A percentile compares a stretch with the other conserved stretches of the same genome.
Conservation (phyloP, 352 stramenopile species). For the Phytophthora foliorum region DNA sequence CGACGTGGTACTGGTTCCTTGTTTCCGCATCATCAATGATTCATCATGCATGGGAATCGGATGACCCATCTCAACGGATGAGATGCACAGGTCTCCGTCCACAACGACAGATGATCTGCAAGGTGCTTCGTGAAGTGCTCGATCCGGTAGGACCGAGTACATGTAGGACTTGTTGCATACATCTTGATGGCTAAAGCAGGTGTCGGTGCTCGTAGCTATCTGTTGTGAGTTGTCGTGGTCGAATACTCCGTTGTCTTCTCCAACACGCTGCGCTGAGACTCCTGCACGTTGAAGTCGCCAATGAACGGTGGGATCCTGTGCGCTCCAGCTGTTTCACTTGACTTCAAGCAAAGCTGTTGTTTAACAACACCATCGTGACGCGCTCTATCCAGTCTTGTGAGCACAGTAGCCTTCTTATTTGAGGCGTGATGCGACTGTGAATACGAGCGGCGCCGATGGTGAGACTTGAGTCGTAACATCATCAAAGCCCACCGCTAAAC, state of each 20-base stretch:
- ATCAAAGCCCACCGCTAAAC: constrained; percentile 15
- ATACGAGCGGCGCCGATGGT: constrained; percentile 18
- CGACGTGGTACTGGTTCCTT: constrained; percentile 12
- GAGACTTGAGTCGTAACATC: constrained; percentile 28
- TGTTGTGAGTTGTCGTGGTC: background rate
- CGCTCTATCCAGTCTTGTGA: background rate
- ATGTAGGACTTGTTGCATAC: background rate
- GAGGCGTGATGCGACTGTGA: too few species aligned
- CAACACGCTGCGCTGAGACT: background rate
- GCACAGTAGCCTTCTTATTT: background rate
- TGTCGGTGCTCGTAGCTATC: background rate
- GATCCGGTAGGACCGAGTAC: background rate
- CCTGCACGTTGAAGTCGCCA: constrained; percentile 11
- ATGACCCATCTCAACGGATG: constrained; percentile 17
- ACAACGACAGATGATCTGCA: background rate
- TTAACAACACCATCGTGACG: constrained; percentile 23
- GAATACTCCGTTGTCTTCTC: background rate
- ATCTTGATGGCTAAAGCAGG: background rate
- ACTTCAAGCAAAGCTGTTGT: background rate
- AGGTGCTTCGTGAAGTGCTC: too few species aligned
- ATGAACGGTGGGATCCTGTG: constrained; percentile 4
- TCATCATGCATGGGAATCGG: constrained; percentile 17
- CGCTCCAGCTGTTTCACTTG: background rate
- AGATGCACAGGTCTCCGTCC: constrained; percentile 7
- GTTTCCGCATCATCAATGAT: background rate